Conservation (phyloP, 306 rosid species). For the Begonia loranthoides region DNA sequence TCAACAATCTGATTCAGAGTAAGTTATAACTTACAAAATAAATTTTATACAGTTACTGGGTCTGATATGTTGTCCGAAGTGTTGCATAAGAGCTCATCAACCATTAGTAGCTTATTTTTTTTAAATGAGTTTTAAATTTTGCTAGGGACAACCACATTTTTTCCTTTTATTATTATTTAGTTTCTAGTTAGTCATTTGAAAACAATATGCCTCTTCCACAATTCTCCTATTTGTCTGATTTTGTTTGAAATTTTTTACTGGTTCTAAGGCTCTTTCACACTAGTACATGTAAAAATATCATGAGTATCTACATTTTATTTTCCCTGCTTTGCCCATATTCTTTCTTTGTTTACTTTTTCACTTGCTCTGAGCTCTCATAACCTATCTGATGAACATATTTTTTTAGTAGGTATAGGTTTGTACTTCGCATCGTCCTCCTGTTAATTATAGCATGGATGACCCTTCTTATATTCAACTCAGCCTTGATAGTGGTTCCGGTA, state of each 20-base stretch:
- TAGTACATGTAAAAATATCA: background rate
- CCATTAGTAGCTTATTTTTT: background rate
- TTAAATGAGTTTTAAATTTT: background rate
- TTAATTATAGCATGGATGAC: slow-evolving; percentile 98
- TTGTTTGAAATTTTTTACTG: no score
- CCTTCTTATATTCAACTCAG: slow-evolving; percentile 81
- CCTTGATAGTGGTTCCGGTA: slow-evolving; percentile 83
- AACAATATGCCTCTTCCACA: no score
- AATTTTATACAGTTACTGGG: background rate
- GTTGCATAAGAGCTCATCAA: slow-evolving; percentile 4
- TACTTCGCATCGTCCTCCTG: slow-evolving; percentile 80
- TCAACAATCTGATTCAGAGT: slow-evolving; percentile 95
- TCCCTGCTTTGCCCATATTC: no score
- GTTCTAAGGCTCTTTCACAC: no score
- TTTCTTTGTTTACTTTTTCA: background rate
- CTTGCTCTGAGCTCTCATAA: background rate
- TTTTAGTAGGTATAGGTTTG: slow-evolving; percentile 68
- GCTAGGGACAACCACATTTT: no score
- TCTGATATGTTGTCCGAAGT: no score
- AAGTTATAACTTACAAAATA: slow-evolving; percentile 19
- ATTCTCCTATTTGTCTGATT: no score
- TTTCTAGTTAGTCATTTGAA: no score
- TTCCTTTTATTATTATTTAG: no score
- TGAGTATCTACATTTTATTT: background rate
- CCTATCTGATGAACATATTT: background rate